phyloP scores from a whole-genome alignment of 495 filamentous ascomycete genomes.

The Daldinia loculata region DNA sequence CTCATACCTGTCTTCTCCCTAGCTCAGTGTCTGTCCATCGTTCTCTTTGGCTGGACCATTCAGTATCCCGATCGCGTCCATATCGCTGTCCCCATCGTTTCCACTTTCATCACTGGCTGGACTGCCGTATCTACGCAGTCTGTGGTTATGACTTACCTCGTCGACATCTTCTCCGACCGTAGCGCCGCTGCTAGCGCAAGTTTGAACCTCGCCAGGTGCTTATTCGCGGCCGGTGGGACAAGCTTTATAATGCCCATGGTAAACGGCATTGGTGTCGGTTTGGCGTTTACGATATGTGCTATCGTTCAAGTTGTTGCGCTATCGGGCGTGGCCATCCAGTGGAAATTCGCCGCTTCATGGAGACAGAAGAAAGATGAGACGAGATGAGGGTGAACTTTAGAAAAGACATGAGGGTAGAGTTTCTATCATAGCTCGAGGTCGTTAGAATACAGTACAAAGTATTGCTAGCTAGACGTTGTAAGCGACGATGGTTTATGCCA shows the following conservation, averaged over 20 bases:
- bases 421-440: background rate
- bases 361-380: conserved; percentile 34
- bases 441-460: too few species aligned
- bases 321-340: conserved; percentile 52
- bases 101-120: conserved; percentile 55
- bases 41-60: conserved; percentile 53
- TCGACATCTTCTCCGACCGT: conserved; percentile 52
- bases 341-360: conserved; percentile 52
- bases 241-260: conserved; percentile 50
- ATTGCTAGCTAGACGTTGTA: background rate
- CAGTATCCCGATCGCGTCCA: conserved; percentile 41
- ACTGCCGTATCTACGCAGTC: conserved; percentile 50
- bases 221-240: conserved; percentile 51
- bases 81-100: conserved; percentile 48
- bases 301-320: conserved; percentile 51
- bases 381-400: conserved; percentile 22
- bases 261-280: conserved; percentile 49
- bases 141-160: conserved; percentile 51
- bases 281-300: conserved; percentile 54
- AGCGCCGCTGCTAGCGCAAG: conserved; percentile 52
- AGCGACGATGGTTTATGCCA: background rate
- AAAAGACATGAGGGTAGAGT: background rate
- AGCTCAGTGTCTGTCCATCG: conserved; percentile 45
- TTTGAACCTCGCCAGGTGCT: conserved; percentile 53
- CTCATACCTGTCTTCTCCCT: conserved; percentile 46